Conservation (phyloP, 2,329 filamentous ascomycete genomes). For the Trichoderma atrobrunneum region DNA sequence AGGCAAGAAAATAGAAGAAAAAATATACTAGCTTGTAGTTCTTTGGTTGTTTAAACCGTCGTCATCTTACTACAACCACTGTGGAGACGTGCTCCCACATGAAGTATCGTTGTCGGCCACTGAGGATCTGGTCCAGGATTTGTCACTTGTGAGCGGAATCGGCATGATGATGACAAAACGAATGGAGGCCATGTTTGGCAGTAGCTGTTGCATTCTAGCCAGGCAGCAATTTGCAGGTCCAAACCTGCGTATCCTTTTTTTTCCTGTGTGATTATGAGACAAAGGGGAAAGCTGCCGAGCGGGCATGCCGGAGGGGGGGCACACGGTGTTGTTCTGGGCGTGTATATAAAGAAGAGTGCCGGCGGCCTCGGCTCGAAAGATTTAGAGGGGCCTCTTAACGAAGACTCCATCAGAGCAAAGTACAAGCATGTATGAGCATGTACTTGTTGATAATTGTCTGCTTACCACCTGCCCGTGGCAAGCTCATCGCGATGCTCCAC, state of each 20-base stretch:
- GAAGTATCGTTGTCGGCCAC: neutral
- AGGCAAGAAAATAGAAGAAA: neutral
- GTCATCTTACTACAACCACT: slow-evolving; percentile 5
- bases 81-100: slow-evolving; percentile 7
- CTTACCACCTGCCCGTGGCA: slow-evolving; percentile 9
- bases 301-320: slow-evolving; percentile 10
- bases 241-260: neutral
- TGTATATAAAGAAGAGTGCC: slow-evolving; percentile 16
- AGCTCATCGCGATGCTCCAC: neutral
- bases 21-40: neutral
- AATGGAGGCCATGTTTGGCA: neutral
- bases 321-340: neutral
- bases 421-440: slow-evolving; percentile 4
- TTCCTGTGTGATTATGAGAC: neutral
- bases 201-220: neutral
- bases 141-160: neutral
- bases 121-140: neutral
- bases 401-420: slow-evolving; percentile 8
- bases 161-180: neutral
- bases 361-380: slow-evolving; percentile 8
- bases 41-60: slow-evolving; percentile 1
- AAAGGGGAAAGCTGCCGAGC: slow-evolving; percentile 9
- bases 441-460: slow-evolving; percentile 10
- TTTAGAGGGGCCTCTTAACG: neutral
- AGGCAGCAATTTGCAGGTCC: neutral